Percentiles rank a stretch among this genome's conserved stretches.
Evolutionary conservation across 2,329 filamentous ascomycete genomes (phyloP).

Genomic region (Sarocladiaceae sp.): DNA sequence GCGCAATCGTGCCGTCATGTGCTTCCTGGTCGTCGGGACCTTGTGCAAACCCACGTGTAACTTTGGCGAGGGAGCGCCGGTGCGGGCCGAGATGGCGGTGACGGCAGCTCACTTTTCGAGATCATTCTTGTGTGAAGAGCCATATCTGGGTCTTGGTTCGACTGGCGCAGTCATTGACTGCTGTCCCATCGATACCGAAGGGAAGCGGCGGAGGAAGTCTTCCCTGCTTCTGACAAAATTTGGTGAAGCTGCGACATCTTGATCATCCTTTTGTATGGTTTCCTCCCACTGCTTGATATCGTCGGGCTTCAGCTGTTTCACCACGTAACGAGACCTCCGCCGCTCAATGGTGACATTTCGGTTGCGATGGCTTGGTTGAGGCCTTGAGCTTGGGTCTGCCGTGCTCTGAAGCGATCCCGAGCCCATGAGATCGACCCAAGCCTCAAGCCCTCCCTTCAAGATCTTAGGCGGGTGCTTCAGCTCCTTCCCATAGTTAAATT

Average conservation of each 20-base stretch:
- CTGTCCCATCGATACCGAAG: conserved; percentile 59
- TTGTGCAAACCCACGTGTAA: conserved; percentile 69
- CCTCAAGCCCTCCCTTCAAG: conserved; percentile 75
- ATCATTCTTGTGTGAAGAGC: conserved; percentile 28
- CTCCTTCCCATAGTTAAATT: conserved; percentile 78
- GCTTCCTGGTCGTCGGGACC: conserved; percentile 29
- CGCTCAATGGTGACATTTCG: conserved; percentile 26
- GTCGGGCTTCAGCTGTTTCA: conserved; percentile 70
- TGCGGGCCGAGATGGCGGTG: conserved; percentile 62
- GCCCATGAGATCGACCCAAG: conserved; percentile 84
- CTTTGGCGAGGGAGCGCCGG: conserved; percentile 65
- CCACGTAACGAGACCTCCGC: conserved; percentile 40
- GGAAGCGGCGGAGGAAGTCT: conserved; percentile 80
- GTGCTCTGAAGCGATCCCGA: conserved; percentile 53
- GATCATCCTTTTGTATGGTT: conserved; percentile 62
- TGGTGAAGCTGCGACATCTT: conserved; percentile 42
- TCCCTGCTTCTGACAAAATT: conserved; percentile 67
- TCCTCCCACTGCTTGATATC: conserved; percentile 81
- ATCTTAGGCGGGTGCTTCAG: conserved; percentile 71
- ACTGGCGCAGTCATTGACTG: conserved; percentile 54
- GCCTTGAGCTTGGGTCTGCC: conserved; percentile 9
- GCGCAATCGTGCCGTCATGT: conserved; percentile 28
- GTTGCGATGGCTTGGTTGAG: conserved; percentile 15
- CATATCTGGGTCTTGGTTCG: conserved; percentile 20
- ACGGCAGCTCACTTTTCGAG: conserved; percentile 45